Evolutionary conservation across 768 basidiomycete species (phyloP).

Genomic region (Termitomyces sp.): DNA sequence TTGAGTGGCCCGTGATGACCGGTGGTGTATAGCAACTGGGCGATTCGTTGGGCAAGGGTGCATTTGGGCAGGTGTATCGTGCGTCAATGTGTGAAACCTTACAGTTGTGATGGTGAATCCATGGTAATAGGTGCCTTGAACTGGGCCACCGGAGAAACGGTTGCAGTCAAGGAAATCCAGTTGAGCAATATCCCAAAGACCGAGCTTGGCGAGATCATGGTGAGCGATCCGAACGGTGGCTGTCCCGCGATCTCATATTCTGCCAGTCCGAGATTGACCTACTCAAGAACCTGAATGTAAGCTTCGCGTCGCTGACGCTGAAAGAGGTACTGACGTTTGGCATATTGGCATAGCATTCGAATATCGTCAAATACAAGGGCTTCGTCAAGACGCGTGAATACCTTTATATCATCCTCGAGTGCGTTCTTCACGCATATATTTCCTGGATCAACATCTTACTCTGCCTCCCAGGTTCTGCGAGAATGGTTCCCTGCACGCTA

Average conservation of each 20-base stretch:
- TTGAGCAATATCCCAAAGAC: slow-evolving; percentile 90
- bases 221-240: slow-evolving; percentile 33
- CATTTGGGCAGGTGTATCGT: slow-evolving; percentile 97
- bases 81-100: slow-evolving; percentile 33
- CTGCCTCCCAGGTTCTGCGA: slow-evolving; percentile 76
- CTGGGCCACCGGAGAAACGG: slow-evolving; percentile 97
- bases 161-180: slow-evolving; percentile 97
- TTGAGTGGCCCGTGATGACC: slow-evolving; percentile 6
- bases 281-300: slow-evolving; percentile 93
- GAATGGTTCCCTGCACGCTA: slow-evolving; percentile 94
- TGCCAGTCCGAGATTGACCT: slow-evolving; percentile 92
- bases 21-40: slow-evolving; percentile 76
- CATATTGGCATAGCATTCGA: slow-evolving; percentile 72
- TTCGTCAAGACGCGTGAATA: slow-evolving; percentile 94
- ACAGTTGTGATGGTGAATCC: slow-evolving; percentile 12
- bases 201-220: slow-evolving; percentile 97
- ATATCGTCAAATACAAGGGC: slow-evolving; percentile 99
- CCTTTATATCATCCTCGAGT: slow-evolving; percentile 97
- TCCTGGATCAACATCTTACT: not conserved
- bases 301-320: slow-evolving; percentile 19
- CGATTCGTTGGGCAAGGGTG: slow-evolving; percentile 94
- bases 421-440: slow-evolving; percentile 25
- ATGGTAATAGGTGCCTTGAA: slow-evolving; percentile 71
- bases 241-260: slow-evolving; percentile 18
- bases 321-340: slow-evolving; percentile 3